Percentiles rank a stretch among this genome's conserved stretches.
These are phyloP conservation scores for Astrephomene gubernaculifera DNA, from an alignment of 139 green algal species.

Conservation along the genomic window DNA sequence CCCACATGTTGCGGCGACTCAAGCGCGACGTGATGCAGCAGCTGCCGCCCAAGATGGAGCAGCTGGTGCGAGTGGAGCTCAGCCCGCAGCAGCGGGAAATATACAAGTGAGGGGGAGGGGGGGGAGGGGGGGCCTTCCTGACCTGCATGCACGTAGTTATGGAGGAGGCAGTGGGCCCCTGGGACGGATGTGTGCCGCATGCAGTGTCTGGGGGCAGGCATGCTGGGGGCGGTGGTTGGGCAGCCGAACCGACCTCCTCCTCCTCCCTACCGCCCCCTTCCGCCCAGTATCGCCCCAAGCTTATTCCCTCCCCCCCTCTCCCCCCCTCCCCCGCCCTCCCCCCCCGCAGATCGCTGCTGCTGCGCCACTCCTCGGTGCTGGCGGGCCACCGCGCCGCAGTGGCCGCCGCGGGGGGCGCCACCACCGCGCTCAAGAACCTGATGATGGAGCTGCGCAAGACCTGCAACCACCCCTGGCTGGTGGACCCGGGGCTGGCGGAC, in stretches of 20 bases:
- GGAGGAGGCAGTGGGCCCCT: too few species aligned
- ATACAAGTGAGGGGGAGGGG: constrained; percentile 58
- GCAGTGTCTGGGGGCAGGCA: too few species aligned
- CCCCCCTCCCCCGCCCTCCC: background rate
- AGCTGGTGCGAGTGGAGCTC: constrained; percentile 82
- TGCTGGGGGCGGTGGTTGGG: too few species aligned
- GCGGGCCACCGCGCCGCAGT: constrained; percentile 15
- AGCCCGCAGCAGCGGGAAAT: constrained; percentile 54
- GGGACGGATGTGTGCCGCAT: too few species aligned
- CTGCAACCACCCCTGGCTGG: constrained; percentile 82
- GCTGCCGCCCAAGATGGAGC: constrained; percentile 88
- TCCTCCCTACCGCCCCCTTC: background rate
- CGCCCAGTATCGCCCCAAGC: background rate
- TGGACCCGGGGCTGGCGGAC: constrained; percentile 27
- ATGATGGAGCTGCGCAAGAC: constrained; percentile 86
- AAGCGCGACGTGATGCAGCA: constrained; percentile 87
- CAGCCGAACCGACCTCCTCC: background rate
- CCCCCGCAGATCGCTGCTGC: constrained; percentile 48
- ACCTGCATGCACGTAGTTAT: background rate
- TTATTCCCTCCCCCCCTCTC: background rate
- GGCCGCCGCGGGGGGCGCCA: constrained; percentile 17
- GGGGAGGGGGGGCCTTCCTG: constrained; percentile 27
- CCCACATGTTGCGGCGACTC: constrained; percentile 75
- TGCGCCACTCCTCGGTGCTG: constrained; percentile 56
- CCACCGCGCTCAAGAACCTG: constrained; percentile 58